Percentiles rank a stretch among this genome's conserved stretches.
Conservation (phyloP, 306 rosid genomes). For the Styphnolobium japonicum region DNA sequence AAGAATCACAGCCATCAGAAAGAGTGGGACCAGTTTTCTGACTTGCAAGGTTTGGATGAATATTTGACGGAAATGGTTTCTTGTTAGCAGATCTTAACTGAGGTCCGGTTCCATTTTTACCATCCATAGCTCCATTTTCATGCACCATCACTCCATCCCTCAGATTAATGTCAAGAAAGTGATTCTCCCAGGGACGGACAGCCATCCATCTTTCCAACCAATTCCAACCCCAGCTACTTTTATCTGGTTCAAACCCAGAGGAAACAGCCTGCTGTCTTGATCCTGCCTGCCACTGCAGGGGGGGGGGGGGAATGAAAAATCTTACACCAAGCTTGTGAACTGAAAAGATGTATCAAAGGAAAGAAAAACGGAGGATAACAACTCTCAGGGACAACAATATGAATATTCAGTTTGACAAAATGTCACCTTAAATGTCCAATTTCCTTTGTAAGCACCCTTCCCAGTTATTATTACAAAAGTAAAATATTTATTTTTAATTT, state of each 20-base stretch:
- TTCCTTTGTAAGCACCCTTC: background rate
- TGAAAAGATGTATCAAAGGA: background rate
- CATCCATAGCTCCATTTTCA: conserved; percentile 55
- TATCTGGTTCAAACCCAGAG: conserved; percentile 89
- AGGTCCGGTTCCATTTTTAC: conserved; percentile 37
- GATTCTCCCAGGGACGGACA: conserved; percentile 99
- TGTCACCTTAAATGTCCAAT: background rate
- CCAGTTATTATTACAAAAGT: background rate
- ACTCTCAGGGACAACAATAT: background rate
- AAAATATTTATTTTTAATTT: no score
- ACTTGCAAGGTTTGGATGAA: conserved; percentile 43
- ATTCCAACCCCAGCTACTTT: conserved; percentile 98
- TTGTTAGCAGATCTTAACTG: conserved; percentile 52
- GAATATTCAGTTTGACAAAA: background rate
- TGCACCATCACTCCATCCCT: conserved; percentile 66
- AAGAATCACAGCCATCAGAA: conserved; percentile 74
- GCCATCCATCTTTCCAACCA: conserved; percentile 99
- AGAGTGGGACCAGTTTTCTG: conserved; percentile 56
- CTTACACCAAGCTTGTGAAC: background rate
- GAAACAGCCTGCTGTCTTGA: conserved; percentile 69
- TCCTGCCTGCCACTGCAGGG: conserved; percentile 97
- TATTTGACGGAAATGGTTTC: conserved; percentile 45
- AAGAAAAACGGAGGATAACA: background rate
- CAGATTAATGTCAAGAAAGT: conserved; percentile 72
- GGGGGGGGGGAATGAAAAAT: conserved; percentile 11